Conservation (phyloP, 2,329 filamentous ascomycete species). For the Phialophora verrucosa region DNA sequence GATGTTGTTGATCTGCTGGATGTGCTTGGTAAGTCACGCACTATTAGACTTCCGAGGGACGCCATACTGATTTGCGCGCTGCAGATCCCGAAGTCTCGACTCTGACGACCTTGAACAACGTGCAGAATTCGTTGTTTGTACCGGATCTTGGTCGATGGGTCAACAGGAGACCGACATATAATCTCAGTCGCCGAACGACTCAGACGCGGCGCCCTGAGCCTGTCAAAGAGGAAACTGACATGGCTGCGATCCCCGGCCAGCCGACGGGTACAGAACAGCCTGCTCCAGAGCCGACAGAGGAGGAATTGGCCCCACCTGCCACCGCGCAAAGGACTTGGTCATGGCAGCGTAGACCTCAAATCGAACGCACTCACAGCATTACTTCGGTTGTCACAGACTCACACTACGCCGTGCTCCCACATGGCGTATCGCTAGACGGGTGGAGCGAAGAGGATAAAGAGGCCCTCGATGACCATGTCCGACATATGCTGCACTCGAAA, state of each 20-base stretch:
- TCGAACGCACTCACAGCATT: slow-evolving; percentile 60
- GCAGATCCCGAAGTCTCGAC: slow-evolving; percentile 83
- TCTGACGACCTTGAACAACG: slow-evolving; percentile 81
- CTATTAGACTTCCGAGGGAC: not conserved
- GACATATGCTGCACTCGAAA: slow-evolving; percentile 84
- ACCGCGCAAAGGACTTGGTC: slow-evolving; percentile 34
- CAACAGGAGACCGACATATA: slow-evolving; percentile 80
- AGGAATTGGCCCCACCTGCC: slow-evolving; percentile 15
- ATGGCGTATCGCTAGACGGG: slow-evolving; percentile 72
- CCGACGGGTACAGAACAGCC: slow-evolving; percentile 41
- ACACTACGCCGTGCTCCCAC: slow-evolving; percentile 79
- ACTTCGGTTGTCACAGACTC: slow-evolving; percentile 71
- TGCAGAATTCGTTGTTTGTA: slow-evolving; percentile 87
- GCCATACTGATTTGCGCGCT: slow-evolving; percentile 1
- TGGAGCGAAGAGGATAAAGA: slow-evolving; percentile 77
- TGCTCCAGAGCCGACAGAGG: slow-evolving; percentile 27
- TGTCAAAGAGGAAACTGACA: slow-evolving; percentile 46
- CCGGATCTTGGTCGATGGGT: slow-evolving; percentile 77
- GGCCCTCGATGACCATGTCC: slow-evolving; percentile 82
- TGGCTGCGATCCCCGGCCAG: slow-evolving; percentile 51
- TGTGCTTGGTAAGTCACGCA: slow-evolving; percentile 64
- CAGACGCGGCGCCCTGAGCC: slow-evolving; percentile 19
- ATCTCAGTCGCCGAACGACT: slow-evolving; percentile 41
- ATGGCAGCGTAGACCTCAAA: slow-evolving; percentile 32
- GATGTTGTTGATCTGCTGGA: slow-evolving; percentile 71